A percentile compares a stretch with the other conserved stretches of the same genome.
Evolutionary conservation across 371 early-diverging fungal genomes (phyloP).

Genomic region (Mucor piriformis): DNA sequence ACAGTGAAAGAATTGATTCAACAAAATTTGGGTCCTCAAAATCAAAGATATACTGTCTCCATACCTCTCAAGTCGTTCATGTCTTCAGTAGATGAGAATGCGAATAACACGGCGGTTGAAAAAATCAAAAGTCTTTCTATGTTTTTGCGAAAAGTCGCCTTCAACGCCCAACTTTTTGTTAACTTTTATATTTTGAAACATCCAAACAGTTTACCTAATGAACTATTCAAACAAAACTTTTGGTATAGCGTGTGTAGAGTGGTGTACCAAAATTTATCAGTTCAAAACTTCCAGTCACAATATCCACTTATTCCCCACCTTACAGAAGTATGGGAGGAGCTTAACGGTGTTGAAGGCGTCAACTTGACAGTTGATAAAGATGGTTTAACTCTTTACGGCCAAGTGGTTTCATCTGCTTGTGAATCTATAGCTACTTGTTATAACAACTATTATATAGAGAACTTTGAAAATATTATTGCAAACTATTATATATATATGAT

Average conservation of each 20-base stretch:
- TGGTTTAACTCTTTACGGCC: background rate
- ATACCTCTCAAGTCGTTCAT: background rate
- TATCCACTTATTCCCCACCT: background rate
- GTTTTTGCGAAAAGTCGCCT: constrained; percentile 5
- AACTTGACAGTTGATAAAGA: background rate
- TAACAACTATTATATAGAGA: constrained; percentile 1
- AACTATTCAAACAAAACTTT: constrained; percentile 2
- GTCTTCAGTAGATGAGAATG: background rate
- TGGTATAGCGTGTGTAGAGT: constrained; percentile 2
- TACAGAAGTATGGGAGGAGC: background rate
- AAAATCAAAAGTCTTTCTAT: background rate
- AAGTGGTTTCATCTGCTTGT: constrained; percentile 1
- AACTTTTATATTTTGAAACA: background rate
- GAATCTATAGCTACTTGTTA: constrained; percentile 2
- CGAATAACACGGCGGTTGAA: background rate
- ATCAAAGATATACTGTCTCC: constrained; percentile 7
- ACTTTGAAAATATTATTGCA: background rate
- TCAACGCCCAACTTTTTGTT: background rate
- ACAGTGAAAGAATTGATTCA: constrained; percentile 5
- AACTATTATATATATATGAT: background rate
- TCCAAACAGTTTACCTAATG: background rate
- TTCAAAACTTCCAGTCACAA: background rate
- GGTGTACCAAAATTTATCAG: background rate
- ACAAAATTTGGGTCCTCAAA: background rate
- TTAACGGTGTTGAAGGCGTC: background rate